Evolutionary conservation across 805 yeast species (phyloP).

Genomic region (Nakazawaea ambrosiae): DNA sequence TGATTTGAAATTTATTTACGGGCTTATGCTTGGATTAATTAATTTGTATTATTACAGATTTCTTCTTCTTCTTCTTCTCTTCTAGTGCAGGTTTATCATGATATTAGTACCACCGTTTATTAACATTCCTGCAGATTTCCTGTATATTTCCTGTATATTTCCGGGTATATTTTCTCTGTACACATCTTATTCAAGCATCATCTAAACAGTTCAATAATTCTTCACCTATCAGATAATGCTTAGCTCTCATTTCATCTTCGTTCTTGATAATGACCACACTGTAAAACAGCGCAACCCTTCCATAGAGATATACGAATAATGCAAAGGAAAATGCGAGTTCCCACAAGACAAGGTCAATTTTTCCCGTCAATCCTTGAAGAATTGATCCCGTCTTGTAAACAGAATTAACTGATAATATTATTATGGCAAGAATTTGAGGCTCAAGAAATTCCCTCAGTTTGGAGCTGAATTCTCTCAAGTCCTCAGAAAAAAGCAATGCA

Average conservation of each 20-base stretch:
- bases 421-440: neutral
- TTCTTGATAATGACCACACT: slow-evolving; percentile 1
- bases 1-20: no score
- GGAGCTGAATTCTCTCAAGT: neutral
- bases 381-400: neutral
- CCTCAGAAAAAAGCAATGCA: no score
- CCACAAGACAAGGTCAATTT: neutral
- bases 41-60: no score
- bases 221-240: slow-evolving; percentile 3
- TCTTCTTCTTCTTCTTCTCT: no score
- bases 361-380: neutral
- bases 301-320: neutral
- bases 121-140: no score
- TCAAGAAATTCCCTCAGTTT: neutral
- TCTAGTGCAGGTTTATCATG: no score
- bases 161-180: no score
- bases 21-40: no score
- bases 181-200: no score
- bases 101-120: no score
- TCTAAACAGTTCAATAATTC: neutral
- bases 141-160: no score
- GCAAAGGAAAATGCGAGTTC: neutral
- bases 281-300: neutral
- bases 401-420: neutral
- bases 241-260: slow-evolving; percentile 1